Evolutionary conservation across 768 basidiomycete genomes (phyloP).

Genomic region (Leccinum barrowsii): DNA sequence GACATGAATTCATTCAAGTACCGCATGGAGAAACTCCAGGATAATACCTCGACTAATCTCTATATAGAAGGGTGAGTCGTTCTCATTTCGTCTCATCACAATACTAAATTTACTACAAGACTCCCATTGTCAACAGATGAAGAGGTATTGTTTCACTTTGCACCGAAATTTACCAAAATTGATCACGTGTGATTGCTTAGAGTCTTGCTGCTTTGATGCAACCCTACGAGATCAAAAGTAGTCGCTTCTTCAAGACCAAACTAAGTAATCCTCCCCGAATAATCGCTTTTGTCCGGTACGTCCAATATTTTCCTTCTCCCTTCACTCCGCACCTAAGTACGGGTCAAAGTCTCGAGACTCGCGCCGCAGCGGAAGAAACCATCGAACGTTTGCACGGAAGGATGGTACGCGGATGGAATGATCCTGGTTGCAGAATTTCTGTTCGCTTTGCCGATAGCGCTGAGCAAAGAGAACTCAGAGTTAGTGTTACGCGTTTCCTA

Average conservation of each 20-base stretch:
- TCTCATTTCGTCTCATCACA: neutral
- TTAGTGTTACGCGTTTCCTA: constrained; percentile 32
- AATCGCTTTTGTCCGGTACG: constrained; percentile 78
- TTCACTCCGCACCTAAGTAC: neutral
- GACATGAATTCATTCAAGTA: constrained; percentile 57
- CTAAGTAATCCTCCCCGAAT: constrained; percentile 73
- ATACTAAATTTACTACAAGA: constrained; percentile 28
- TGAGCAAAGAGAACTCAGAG: constrained; percentile 74
- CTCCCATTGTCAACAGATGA: constrained; percentile 70
- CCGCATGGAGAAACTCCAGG: constrained; percentile 74
- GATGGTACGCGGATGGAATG: constrained; percentile 77
- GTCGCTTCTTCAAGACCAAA: constrained; percentile 76
- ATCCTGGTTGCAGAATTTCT: constrained; percentile 70
- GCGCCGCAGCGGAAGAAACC: constrained; percentile 69
- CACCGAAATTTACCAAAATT: neutral
- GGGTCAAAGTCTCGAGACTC: constrained; percentile 58
- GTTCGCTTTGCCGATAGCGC: constrained; percentile 77
- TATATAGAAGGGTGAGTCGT: constrained; percentile 69
- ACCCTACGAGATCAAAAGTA: constrained; percentile 70
- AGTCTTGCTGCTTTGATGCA: constrained; percentile 63
- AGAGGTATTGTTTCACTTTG: constrained; percentile 35
- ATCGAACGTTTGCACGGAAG: constrained; percentile 76
- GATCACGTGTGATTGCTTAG: constrained; percentile 27
- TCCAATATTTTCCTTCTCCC: neutral
- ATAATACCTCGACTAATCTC: constrained; percentile 66